Evolutionary conservation across 257 asterid species (phyloP).

Genomic region (Misopates orontium): DNA sequence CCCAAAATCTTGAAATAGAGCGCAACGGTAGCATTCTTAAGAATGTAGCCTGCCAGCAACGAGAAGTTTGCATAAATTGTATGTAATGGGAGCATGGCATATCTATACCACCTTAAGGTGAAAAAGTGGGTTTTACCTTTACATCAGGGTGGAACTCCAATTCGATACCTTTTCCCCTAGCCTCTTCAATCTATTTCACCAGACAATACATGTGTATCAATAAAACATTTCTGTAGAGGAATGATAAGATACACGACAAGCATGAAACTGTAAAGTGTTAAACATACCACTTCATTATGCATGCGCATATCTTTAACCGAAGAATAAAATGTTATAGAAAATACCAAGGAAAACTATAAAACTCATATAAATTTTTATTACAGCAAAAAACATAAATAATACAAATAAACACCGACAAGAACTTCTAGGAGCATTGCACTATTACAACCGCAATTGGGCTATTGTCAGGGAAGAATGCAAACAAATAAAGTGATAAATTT

Average conservation of each 20-base stretch:
- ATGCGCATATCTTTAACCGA: not conserved
- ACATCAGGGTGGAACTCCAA: conserved; percentile 84
- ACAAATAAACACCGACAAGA: not conserved
- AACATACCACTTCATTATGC: not conserved
- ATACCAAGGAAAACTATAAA: conserved; percentile 11
- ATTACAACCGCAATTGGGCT: too few species aligned
- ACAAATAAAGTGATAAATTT: conserved; percentile 1
- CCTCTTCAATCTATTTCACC: conserved; percentile 69
- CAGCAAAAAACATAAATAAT: not conserved
- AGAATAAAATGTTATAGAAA: conserved; percentile 2
- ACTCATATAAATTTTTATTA: not conserved
- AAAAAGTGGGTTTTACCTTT: conserved; percentile 50
- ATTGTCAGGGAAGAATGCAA: too few species aligned
- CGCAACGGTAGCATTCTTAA: conserved; percentile 82
- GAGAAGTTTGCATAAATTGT: conserved; percentile 23
- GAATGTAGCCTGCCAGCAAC: conserved; percentile 65
- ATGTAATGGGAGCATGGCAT: not conserved
- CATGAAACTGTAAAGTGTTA: conserved; percentile 8
- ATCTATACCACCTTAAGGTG: conserved; percentile 9
- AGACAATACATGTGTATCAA: not conserved
- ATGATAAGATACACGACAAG: conserved; percentile 16
- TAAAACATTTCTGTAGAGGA: conserved; percentile 12
- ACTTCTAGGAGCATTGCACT: conserved; percentile 13
- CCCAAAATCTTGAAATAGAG: conserved; percentile 89
- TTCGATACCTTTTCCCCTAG: conserved; percentile 68